Base-by-base conservation (phyloP, 208 protist genomes). In the Leishmania gerbilli region DNA sequence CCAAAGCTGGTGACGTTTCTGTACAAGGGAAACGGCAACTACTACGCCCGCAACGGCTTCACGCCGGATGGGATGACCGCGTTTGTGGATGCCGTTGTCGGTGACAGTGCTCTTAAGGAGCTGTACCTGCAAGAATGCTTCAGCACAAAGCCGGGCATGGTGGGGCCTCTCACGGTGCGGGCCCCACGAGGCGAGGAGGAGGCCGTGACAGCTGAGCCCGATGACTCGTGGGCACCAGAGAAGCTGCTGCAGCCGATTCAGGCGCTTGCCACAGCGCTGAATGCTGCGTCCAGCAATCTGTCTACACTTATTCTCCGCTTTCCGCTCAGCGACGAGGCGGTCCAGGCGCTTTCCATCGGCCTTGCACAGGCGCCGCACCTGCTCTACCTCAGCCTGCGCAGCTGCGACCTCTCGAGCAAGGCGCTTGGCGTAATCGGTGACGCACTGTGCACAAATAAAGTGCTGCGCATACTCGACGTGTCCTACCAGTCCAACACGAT, bases 51-150 rank as follows among this genome's bases (percentile, higher is more conserved):
- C 34, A 88, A 71, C 47, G 89, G 83, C 34, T 92, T 92, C 76
- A 77, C 77, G 40, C 85, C 89, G 8, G 65, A 83, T 1, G 84
- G 85, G 34, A 31, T 92, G 45, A 47, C 79, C 27, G 24, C 74
- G 40, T 90, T 92, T 79, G 81, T 86, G 1, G 77, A 79, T 31
- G 72, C 75, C 51, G 81, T 90, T 0, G 81, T 90, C 4, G 83
- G 81, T 5, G 53, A 74, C 67, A 85, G 79, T 53, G 56, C 72
- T 15, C 77, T 92, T 27, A 74, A 77, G 67, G 77, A 84, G 71
- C 83, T 92, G 17, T 90, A 83, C 75, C 65, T 92, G 78, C 87
- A 90, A 74, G 85, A 90, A 37, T 92, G 89, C 68, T 92, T 85
- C 81, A 90, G 71, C 47, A 90, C 89, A 13, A 90, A 86, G 79